A percentile compares a stretch with the other conserved stretches of the same genome.
Conservation (phyloP, 805 yeast genomes). For the Clavispora fructus region DNA sequence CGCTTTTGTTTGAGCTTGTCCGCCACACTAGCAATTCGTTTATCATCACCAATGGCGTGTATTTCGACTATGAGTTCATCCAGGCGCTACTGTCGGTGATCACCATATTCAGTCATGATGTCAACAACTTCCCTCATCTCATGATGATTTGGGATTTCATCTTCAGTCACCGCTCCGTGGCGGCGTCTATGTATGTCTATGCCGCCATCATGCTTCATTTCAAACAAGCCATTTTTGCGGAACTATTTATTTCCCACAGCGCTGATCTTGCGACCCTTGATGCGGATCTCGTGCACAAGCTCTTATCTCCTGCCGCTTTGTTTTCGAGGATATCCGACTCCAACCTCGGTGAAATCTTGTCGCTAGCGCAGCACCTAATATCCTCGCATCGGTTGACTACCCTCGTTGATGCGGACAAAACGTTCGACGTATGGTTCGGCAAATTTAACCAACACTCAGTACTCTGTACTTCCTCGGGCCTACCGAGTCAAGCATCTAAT, state of each 20-base stretch:
- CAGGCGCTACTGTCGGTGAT: slow-evolving; percentile 74
- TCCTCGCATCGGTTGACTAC: slow-evolving; percentile 19
- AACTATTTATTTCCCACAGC: slow-evolving; percentile 11
- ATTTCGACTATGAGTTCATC: slow-evolving; percentile 31
- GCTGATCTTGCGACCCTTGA: slow-evolving; percentile 19
- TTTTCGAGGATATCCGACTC: slow-evolving; percentile 24
- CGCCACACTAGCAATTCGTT: slow-evolving; percentile 34
- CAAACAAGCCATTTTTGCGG: slow-evolving; percentile 38
- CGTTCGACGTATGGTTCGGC: slow-evolving; percentile 31
- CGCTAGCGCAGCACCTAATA: slow-evolving; percentile 21
- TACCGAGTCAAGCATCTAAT: neutral
- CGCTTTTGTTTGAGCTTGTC: slow-evolving; percentile 31
- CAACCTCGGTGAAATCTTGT: slow-evolving; percentile 23
- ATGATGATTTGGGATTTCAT: slow-evolving; percentile 66
- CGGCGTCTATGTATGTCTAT: slow-evolving; percentile 56
- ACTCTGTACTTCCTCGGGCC: slow-evolving; percentile 27
- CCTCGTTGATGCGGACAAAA: slow-evolving; percentile 15
- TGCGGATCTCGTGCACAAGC: slow-evolving; percentile 29
- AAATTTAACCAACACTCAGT: slow-evolving; percentile 30
- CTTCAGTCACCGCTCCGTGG: slow-evolving; percentile 51
- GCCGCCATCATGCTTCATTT: slow-evolving; percentile 45
- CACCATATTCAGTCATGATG: slow-evolving; percentile 75
- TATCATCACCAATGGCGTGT: slow-evolving; percentile 18
- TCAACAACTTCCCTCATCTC: slow-evolving; percentile 43
- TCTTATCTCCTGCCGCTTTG: slow-evolving; percentile 28